Base-by-base conservation (phyloP, 1,284 basidiomycete species). In the Ustilago hordei region DNA sequence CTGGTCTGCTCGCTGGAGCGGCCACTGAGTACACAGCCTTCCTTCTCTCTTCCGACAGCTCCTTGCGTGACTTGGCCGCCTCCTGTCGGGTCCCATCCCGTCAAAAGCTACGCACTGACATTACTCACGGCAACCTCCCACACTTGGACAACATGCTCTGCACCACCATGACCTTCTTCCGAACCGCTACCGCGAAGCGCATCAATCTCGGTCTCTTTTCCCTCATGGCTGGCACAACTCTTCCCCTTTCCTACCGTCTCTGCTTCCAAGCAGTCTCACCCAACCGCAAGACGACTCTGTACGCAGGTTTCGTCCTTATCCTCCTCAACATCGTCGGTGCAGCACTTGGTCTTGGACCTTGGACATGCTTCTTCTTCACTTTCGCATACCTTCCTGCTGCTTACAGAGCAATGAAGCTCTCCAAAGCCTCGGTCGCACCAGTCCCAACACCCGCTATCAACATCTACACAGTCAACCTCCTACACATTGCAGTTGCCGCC, bases 241-340 rank as follows among this genome's bases (percentile, higher is more conserved):
- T 75, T 2, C 72, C 71, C 0, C 60, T 74, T 3, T 64, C 62
- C 13, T 68, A 71, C 23, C 72, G 72, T 28, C 76, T 78, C 58
- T 71, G 60, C 31, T 78, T 75, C 66, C 71, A 75, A 39, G 71
- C 76, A 1, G 76, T 75, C 31, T 78, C 76, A 47, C 76, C 76
- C 0, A 78, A 78, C 38, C 68, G 76, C 62, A 78, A 75, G 39
- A 69, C 76, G 1, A 8, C 41, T 2, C 41, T 78, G 55, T 69
- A 72, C 43, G 57, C 65, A n/a, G 76, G 67, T 4, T 0, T 75
- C 54, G 19, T 66, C 32, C 60, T 78, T 8, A 63, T 78, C 8
- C 38, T 69, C 13, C 65, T 78, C 60, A 70, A 65, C 60, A 50
- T 41, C 15, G n/a, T 78, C 19, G 72, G 76, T n/a, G 68, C 64